Evolutionary conservation across 163 green algal genomes (phyloP), one percentile per base, ranked within the genome.

Genomic region (Coccomyxa subellipsoidea): DNA sequence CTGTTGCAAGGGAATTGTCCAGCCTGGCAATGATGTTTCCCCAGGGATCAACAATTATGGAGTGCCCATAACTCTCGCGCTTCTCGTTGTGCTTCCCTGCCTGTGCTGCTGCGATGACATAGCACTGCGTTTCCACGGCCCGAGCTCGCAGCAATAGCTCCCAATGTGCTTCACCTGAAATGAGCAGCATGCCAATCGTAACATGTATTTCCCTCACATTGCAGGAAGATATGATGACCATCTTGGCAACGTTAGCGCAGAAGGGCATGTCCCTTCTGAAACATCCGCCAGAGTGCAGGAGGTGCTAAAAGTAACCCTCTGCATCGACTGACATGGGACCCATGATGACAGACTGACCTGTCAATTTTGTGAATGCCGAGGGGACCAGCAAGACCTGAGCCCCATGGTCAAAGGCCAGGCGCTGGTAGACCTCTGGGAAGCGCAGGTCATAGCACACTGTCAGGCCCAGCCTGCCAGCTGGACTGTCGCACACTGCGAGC

Each of bases 391-490:
- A 54, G 3, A 97, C 77, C 32, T 95, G 38, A 3, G 91, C 91
- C 5, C 89, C 89, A 0, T 87, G 29, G 4, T 94, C 84, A 76
- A 88, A 92, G 0, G 89, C 85, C 31, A 99, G 90, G 31, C 77
- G 80, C 85, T 98, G 92, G 86, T 97, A 99, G 39, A 99, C 35
- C 82, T 98, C 90, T 7, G 97, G 95, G 80, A 99, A 99, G 7
- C 97, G 88, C 54, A 99, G 82, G 84, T 99, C 97, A 84, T 99
- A 99, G 88, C 97, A 99, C 0, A 96, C 88, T 40, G 87, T 96
- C 7, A 99, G 83, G 18, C 94, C 96, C 70, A 99, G 84, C 1
- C 84, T 79, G 4, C 95, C 95, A 0, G 87, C 92, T 18, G 95
- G 94, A 35, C 83, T 94, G 85, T 96, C 89, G 76, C 88, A 95